Base-by-base conservation (phyloP, 345 rosid genomes). In the Hibiscus syriacus region DNA sequence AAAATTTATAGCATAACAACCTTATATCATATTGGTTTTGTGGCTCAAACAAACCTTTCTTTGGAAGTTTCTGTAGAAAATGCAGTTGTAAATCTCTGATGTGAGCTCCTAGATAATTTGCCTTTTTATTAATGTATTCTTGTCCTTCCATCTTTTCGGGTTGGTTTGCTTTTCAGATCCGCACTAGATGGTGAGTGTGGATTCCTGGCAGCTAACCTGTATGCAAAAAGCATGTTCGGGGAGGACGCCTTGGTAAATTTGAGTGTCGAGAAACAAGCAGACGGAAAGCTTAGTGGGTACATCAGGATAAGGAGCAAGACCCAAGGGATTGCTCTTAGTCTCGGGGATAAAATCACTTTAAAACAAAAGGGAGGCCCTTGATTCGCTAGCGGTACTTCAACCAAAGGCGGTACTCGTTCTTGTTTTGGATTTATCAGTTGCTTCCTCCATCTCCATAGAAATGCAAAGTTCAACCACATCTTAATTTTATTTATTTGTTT, bases 321-420 rank as follows among this genome's bases (percentile, higher is more conserved):
- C 39, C 94, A 88, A 74, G 94, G 94, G 29, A 88, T 88, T 60
- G 94, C 94, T 34, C 85, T 86, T n/a, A 88, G 94, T 70, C 83
- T 88, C 0, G 94, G 94, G 19, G 94, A 88, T 74, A 88, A 86
- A 80, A 88, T 88, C 68, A 88, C 90, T 38, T 77, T 88, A 62
- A 88, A 88, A 83, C 94, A 88, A 81, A 88, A 88, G 77, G 90
- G 89, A 64, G 83, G 86, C 65, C 75, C 76, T 70, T 87, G 80
- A 87, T 52, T 39, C 20, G 29, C 55, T 54, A 19, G 29, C 55
- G 6, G 16, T n/a, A n/a, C n/a, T n/a, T n/a, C n/a, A n/a, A n/a
- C n/a, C n/a, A n/a, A n/a, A n/a, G n/a, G n/a, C n/a, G n/a, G n/a
- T n/a, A n/a, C n/a, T n/a, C n/a, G n/a, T n/a, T n/a, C n/a, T n/a